Conservation (phyloP, 1,139 yeast genomes). For the Kluyveromyces sp. region DNA sequence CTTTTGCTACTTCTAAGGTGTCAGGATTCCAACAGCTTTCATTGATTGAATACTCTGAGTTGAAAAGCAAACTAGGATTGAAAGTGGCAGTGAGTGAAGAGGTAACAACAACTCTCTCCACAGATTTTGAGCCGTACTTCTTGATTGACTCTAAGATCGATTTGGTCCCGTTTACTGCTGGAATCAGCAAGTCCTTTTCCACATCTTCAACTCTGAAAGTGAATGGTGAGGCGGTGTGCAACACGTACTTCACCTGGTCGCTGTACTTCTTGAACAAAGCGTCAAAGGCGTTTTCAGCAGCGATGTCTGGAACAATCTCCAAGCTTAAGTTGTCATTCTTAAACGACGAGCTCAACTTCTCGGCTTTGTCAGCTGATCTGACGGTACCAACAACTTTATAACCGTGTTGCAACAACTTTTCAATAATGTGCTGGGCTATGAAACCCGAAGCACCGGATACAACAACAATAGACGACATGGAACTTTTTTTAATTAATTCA, state of each 20-base stretch:
- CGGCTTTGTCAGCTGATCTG: slow-evolving; percentile 32
- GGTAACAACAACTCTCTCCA: slow-evolving; percentile 37
- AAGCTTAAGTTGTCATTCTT: slow-evolving; percentile 31
- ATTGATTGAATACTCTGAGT: no score
- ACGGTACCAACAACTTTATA: slow-evolving; percentile 9
- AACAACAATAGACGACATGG: background rate
- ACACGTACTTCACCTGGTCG: slow-evolving; percentile 43
- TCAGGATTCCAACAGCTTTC: slow-evolving; percentile 40
- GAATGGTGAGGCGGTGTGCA: slow-evolving; percentile 50
- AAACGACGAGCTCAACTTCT: slow-evolving; percentile 20
- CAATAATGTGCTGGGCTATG: background rate
- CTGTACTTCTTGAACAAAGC: slow-evolving; percentile 38
- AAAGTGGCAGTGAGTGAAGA: slow-evolving; percentile 49
- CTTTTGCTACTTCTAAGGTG: slow-evolving; percentile 32
- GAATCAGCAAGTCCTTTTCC: slow-evolving; percentile 39
- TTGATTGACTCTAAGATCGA: slow-evolving; percentile 39
- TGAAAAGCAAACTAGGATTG: slow-evolving; percentile 24
- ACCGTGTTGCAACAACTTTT: background rate
- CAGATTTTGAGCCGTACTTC: slow-evolving; percentile 38
- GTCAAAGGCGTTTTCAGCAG: slow-evolving; percentile 45
- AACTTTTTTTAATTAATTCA: no score
- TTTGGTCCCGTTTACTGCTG: slow-evolving; percentile 48
- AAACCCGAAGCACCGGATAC: background rate
- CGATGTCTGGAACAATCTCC: slow-evolving; percentile 47
- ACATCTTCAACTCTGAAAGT: slow-evolving; percentile 30